These are phyloP conservation scores for Rubia occidens DNA, from an alignment of 305 asterid species.

Conservation along the genomic window DNA sequence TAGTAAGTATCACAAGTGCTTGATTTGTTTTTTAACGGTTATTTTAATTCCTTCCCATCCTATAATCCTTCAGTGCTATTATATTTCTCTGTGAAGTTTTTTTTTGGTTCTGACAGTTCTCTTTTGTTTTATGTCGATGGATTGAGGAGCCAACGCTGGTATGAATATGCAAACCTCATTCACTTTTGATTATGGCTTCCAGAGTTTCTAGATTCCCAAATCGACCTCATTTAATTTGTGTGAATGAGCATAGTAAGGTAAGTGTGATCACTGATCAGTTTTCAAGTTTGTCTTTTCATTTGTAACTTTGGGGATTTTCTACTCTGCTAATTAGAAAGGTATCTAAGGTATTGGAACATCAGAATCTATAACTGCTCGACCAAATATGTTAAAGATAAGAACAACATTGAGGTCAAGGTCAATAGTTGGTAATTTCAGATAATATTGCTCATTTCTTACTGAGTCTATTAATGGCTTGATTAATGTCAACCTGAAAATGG, in stretches of 20 bases:
- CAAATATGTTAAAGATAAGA: constrained; percentile 71
- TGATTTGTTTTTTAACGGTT: too few relatives aligned
- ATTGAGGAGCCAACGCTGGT: constrained; percentile 72
- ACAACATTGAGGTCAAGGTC: constrained; percentile 58
- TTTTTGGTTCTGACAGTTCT: constrained; percentile 4
- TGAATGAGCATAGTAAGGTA: constrained; percentile 97
- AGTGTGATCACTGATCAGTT: background rate
- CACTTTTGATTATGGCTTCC: constrained; percentile 72
- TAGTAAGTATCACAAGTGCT: too few relatives aligned
- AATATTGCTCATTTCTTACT: background rate
- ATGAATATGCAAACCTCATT: constrained; percentile 89
- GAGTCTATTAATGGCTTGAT: background rate
- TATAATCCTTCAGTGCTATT: too few relatives aligned
- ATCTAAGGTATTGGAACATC: constrained; percentile 83
- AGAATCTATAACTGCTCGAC: constrained; percentile 73
- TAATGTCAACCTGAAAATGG: background rate
- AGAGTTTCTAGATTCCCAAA: constrained; percentile 80
- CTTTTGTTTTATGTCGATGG: constrained; percentile 54
- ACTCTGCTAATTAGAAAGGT: constrained; percentile 46
- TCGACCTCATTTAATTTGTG: constrained; percentile 80
- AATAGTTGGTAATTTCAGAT: constrained; percentile 45
- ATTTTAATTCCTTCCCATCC: too few relatives aligned
- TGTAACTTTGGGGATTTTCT: too few relatives aligned
- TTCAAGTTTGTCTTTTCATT: background rate
- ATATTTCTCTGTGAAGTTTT: too few relatives aligned